Percentiles rank a stretch among this genome's conserved stretches.
Evolutionary conservation across 2,329 filamentous ascomycete species (phyloP).

Genomic region (Harringtonia aguacate): DNA sequence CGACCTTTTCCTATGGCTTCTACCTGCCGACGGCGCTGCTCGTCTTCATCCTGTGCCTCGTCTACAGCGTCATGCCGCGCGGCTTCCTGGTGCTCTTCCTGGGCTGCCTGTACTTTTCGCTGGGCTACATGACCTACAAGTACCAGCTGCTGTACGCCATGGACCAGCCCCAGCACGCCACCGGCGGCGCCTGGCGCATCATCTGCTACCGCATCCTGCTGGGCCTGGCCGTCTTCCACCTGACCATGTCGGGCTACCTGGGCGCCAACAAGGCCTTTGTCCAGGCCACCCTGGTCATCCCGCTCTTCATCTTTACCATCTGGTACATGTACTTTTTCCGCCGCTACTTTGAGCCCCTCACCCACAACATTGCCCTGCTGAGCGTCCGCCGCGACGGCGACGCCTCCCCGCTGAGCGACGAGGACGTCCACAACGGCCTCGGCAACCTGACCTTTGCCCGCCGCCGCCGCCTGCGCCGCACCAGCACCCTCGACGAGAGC

Average conservation of each 20-base stretch:
- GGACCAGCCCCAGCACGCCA: constrained; percentile 92
- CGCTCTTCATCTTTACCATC: constrained; percentile 67
- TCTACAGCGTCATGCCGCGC: constrained; percentile 77
- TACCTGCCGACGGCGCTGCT: constrained; percentile 88
- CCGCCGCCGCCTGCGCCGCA: constrained; percentile 27
- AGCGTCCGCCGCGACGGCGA: constrained; percentile 61
- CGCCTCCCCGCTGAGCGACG: constrained; percentile 31
- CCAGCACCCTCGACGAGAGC: constrained; percentile 62
- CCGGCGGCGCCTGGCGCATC: constrained; percentile 90
- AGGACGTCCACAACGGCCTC: constrained; percentile 23
- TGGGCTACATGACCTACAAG: constrained; percentile 87
- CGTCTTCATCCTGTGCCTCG: constrained; percentile 88
- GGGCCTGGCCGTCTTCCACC: constrained; percentile 77
- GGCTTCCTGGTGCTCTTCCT: constrained; percentile 76
- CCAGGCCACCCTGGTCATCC: constrained; percentile 61
- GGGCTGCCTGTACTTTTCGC: constrained; percentile 70
- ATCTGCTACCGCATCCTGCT: constrained; percentile 87
- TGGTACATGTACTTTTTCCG: constrained; percentile 85
- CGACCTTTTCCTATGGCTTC: constrained; percentile 90
- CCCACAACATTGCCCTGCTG: constrained; percentile 81
- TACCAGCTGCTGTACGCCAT: constrained; percentile 97
- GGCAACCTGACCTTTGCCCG: constrained; percentile 22
- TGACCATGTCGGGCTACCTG: constrained; percentile 82
- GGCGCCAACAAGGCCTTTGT: constrained; percentile 64
- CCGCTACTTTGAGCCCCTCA: constrained; percentile 75